These are phyloP conservation scores for Backusella australiensis DNA, from an alignment of 192 early-diverging fungal genomes.

Conservation along the genomic window DNA sequence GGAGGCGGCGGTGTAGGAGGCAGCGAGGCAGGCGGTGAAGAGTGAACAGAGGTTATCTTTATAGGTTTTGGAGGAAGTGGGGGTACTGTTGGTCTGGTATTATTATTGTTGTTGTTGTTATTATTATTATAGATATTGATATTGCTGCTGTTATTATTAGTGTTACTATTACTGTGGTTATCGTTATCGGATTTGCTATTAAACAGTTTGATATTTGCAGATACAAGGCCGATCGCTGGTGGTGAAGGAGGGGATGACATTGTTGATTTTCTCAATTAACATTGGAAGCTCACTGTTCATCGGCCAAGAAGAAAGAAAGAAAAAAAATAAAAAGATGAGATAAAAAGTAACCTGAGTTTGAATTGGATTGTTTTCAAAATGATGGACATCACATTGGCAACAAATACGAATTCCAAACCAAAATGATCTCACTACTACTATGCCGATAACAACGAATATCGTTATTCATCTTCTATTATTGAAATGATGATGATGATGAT, in stretches of 20 bases:
- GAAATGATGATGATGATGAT: too few relatives aligned
- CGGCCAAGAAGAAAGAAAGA: constrained; percentile 12
- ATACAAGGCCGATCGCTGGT: constrained; percentile 21
- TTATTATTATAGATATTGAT: not conserved
- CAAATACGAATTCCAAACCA: not conserved
- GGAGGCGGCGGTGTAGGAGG: not conserved
- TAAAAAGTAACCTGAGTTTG: not conserved
- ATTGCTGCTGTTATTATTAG: not conserved
- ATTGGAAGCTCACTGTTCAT: constrained; percentile 4
- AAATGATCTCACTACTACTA: not conserved
- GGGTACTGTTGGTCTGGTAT: not conserved
- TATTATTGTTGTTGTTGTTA: not conserved
- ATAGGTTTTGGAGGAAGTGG: constrained; percentile 22
- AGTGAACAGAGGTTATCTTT: constrained; percentile 11
- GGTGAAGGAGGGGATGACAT: constrained; percentile 26
- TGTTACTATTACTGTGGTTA: not conserved
- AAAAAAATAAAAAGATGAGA: not conserved
- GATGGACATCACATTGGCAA: not conserved
- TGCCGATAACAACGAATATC: not conserved
- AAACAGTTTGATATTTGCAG: constrained; percentile 32
- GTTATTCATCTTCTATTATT: not conserved
- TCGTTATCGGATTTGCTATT: constrained; percentile 21
- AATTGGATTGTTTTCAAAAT: not conserved
- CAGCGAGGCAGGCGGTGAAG: constrained; percentile 11
- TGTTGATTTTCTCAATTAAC: constrained; percentile 10